A percentile compares a stretch with the other conserved stretches of the same genome.
Evolutionary conservation across 306 rosid genomes (phyloP).

Genomic region (Rubus parviflorus): DNA sequence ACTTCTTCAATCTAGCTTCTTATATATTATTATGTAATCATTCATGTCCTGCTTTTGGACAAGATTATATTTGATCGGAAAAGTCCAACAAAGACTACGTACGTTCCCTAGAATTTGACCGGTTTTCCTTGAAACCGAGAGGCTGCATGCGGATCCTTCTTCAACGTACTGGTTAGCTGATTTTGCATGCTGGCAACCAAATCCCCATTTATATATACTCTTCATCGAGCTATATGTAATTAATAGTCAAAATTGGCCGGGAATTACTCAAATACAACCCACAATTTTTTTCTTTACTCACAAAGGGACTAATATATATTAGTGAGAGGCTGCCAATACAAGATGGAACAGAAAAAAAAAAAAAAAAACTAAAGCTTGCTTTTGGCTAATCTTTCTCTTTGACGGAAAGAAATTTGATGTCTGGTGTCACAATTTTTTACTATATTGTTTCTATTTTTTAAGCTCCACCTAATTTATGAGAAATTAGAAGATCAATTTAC

Average conservation of each 20-base stretch:
- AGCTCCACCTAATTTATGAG: too few species aligned
- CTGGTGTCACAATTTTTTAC: too few species aligned
- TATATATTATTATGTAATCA: background rate
- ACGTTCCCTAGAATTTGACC: background rate
- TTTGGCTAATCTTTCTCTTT: too few species aligned
- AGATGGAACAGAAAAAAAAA: too few species aligned
- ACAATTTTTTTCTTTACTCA: too few species aligned
- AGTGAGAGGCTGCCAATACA: too few species aligned
- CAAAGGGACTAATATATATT: too few species aligned
- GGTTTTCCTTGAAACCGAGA: background rate
- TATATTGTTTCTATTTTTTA: too few species aligned
- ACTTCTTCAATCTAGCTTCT: background rate
- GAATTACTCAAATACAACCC: background rate
- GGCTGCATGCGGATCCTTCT: slow-evolving; percentile 8
- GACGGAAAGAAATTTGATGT: too few species aligned
- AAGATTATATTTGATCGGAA: background rate
- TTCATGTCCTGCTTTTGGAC: background rate
- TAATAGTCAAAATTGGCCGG: background rate
- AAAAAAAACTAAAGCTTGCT: too few species aligned
- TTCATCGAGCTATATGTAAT: background rate
- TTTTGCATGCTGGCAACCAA: background rate
- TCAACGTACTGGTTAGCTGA: background rate
- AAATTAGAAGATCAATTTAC: too few species aligned
- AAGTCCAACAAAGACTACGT: background rate
- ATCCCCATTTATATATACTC: too few species aligned